phyloP scores from a whole-genome alignment of 2,329 filamentous ascomycete species.

The Fusarium begoniae region DNA sequence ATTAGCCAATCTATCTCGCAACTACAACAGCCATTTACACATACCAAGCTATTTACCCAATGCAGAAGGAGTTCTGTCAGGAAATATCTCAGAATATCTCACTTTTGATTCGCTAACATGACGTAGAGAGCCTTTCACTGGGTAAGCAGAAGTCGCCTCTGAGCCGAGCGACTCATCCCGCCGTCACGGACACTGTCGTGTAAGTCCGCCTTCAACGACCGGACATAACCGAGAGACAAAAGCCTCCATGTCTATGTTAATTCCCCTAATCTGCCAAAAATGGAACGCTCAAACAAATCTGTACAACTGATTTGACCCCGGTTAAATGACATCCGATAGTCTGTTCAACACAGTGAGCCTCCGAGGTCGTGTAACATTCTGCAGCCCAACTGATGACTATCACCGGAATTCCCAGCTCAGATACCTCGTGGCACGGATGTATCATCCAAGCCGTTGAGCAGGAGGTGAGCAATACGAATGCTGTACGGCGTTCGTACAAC shows the following conservation, averaged over 20 bases:
- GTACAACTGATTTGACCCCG: conserved; percentile 5
- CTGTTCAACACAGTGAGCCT: conserved; percentile 3
- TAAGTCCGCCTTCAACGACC: conserved; percentile 19
- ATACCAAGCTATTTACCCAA: conserved; percentile 19
- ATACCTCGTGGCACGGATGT: conserved; percentile 6
- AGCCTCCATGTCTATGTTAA: not conserved
- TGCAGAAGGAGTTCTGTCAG: conserved; percentile 19
- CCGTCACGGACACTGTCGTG: conserved; percentile 20
- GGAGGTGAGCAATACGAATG: conserved; percentile 33
- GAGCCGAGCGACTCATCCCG: not conserved
- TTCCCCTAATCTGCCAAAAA: conserved; percentile 28
- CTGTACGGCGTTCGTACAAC: conserved; percentile 32
- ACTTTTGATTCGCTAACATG: conserved; percentile 3
- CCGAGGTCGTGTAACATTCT: conserved; percentile 1
- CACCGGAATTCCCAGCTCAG: not conserved
- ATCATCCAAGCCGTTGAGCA: conserved; percentile 5
- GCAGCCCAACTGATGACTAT: not conserved
- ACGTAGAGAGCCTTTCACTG: conserved; percentile 23
- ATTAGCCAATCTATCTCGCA: conserved; percentile 19
- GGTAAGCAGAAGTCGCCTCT: conserved; percentile 14
- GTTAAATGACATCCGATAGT: conserved; percentile 2
- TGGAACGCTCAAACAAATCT: not conserved
- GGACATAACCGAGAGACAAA: conserved; percentile 34
- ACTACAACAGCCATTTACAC: not conserved
- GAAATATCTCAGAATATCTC: conserved; percentile 11